Percentiles rank a stretch among this genome's conserved stretches.
Conservation (phyloP, 1,284 basidiomycete genomes). For the Leccinum huronense region DNA sequence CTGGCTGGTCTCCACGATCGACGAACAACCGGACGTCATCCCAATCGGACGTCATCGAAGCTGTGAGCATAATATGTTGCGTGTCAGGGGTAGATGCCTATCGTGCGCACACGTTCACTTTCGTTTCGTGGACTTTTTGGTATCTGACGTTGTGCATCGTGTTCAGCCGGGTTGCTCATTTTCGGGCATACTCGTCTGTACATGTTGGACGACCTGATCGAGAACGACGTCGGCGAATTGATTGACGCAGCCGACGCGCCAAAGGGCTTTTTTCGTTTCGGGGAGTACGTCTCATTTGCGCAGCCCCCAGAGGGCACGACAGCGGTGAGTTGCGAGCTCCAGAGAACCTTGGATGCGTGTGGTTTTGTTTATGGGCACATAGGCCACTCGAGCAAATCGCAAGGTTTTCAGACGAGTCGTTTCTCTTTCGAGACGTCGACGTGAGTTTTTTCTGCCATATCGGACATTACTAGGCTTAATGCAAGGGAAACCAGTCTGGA, state of each 20-base stretch:
- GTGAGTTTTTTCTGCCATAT: conserved; percentile 42
- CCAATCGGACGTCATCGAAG: conserved; percentile 91
- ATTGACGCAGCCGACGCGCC: conserved; percentile 88
- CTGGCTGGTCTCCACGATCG: conserved; percentile 78
- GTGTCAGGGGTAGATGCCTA: conserved; percentile 87
- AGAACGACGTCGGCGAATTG: conserved; percentile 84
- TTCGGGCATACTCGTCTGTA: conserved; percentile 84
- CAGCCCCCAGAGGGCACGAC: conserved; percentile 70
- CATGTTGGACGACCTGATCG: conserved; percentile 90
- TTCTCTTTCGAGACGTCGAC: conserved; percentile 89
- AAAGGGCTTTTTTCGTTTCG: conserved; percentile 75
- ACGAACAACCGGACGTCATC: conserved; percentile 91
- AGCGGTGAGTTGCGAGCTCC: conserved; percentile 59
- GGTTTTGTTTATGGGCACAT: conserved; percentile 3
- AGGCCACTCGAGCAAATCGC: conserved; percentile 82
- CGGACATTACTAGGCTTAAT: conserved; percentile 6
- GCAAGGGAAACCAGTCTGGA: conserved; percentile 55
- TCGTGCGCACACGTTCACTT: conserved; percentile 50
- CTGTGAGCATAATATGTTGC: conserved; percentile 82
- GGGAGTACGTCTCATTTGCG: conserved; percentile 81
- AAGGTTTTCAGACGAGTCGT: conserved; percentile 79
- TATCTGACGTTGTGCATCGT: neutral
- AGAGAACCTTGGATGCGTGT: conserved; percentile 48
- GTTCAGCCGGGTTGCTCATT: conserved; percentile 79
- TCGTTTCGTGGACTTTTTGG: conserved; percentile 2